Evolutionary conservation across 2,329 filamentous ascomycete species (phyloP).

Genomic region (Madurella fahalii): DNA sequence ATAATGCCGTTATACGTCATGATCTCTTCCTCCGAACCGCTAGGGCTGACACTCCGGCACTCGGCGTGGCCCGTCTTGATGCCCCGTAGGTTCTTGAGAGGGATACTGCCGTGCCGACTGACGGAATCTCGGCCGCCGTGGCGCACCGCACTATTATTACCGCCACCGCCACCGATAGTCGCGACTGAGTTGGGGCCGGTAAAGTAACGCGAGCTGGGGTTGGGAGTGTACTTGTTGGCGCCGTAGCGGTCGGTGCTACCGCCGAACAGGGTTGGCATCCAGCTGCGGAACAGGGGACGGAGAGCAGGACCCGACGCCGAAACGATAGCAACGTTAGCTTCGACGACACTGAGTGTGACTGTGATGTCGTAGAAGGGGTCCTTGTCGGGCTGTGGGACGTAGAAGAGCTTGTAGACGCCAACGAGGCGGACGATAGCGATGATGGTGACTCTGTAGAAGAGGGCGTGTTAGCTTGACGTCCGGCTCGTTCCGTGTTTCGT

Average conservation of each 20-base stretch:
- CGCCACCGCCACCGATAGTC: background rate
- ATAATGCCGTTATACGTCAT: constrained; percentile 35
- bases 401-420: constrained; percentile 30
- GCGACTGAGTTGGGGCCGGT: background rate
- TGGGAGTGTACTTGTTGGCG: constrained; percentile 15
- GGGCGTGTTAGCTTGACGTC: background rate
- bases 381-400: constrained; percentile 19
- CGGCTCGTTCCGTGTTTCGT: background rate
- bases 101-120: constrained; percentile 3
- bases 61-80: constrained; percentile 14
- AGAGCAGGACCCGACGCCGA: constrained; percentile 38
- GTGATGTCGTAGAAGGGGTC: constrained; percentile 32
- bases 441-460: constrained; percentile 30
- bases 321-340: constrained; percentile 39
- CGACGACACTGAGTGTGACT: constrained; percentile 34
- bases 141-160: background rate
- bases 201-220: constrained; percentile 5
- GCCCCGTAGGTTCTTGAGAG: constrained; percentile 18
- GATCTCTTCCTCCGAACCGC: constrained; percentile 32
- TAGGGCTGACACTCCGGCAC: constrained; percentile 30
- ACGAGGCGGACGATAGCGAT: constrained; percentile 32
- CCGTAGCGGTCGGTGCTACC: constrained; percentile 16
- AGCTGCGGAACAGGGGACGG: constrained; percentile 32
- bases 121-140: background rate
- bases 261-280: constrained; percentile 28